phyloP scores from a whole-genome alignment of 306 rosid genomes.

The Betula pendula region DNA sequence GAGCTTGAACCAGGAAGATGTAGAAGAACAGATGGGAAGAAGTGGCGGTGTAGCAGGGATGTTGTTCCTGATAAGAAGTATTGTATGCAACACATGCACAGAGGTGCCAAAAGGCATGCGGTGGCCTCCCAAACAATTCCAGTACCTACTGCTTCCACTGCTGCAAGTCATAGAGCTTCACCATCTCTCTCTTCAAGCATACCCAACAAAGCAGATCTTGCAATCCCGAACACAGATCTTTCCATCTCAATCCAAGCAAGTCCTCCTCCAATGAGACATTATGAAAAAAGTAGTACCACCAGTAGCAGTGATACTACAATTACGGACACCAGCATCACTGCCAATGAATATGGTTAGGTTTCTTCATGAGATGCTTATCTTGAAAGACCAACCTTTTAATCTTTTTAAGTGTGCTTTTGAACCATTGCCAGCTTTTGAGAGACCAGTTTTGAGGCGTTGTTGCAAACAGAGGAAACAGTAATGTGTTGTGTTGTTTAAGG shows the following conservation, averaged over 20 bases:
- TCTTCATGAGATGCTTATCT: constrained; percentile 26
- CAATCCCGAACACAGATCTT: constrained; percentile 57
- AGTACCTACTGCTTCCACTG: constrained; percentile 25
- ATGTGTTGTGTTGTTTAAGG: not conserved
- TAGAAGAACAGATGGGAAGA: constrained; percentile 89
- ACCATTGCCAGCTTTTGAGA: constrained; percentile 3
- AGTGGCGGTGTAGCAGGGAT: constrained; percentile 75
- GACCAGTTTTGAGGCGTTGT: constrained; percentile 21
- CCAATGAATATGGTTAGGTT: constrained; percentile 38
- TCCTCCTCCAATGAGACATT: constrained; percentile 21
- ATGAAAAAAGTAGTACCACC: constrained; percentile 44
- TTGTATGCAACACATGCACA: constrained; percentile 70
- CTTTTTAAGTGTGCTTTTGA: constrained; percentile 12
- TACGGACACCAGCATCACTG: constrained; percentile 50
- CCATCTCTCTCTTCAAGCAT: constrained; percentile 20
- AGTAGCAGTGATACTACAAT: constrained; percentile 62
- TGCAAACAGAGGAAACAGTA: not conserved
- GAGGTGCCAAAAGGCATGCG: constrained; percentile 69
- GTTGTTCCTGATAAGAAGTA: constrained; percentile 67
- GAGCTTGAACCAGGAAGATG: constrained; percentile 68
- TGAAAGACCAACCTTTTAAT: not conserved
- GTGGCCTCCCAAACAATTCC: constrained; percentile 25
- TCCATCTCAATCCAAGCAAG: constrained; percentile 60
- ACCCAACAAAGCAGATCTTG: constrained; percentile 24
- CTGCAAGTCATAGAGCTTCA: constrained; percentile 23